phyloP scores from a whole-genome alignment of 345 rosid genomes.

The Capsella bursapastoris region DNA sequence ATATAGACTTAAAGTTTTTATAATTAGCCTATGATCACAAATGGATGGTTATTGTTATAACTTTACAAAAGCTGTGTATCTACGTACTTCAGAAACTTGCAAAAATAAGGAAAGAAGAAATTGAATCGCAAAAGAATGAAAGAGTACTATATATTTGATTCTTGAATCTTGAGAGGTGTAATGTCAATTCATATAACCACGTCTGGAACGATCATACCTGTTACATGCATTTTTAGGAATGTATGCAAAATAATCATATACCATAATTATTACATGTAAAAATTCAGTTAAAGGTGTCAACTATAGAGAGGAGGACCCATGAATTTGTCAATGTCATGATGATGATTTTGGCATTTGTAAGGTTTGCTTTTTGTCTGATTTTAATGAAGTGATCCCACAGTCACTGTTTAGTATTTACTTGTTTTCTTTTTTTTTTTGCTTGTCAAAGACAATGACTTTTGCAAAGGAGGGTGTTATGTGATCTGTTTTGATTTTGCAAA shows the following conservation, averaged over 20 bases:
- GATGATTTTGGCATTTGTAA: constrained; percentile 33
- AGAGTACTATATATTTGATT: not conserved
- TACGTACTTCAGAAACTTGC: constrained; percentile 9
- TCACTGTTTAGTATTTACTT: constrained; percentile 13
- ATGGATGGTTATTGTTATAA: constrained; percentile 20
- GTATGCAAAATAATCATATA: not conserved
- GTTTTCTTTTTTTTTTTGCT: not conserved
- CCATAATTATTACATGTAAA: constrained; percentile 2
- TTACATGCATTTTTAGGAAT: not conserved
- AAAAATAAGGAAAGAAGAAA: not conserved
- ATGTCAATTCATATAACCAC: constrained; percentile 19
- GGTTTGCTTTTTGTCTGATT: constrained; percentile 44
- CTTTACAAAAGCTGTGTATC: constrained; percentile 4
- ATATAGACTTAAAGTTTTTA: constrained; percentile 11
- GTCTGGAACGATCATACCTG: constrained; percentile 10
- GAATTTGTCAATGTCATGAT: constrained; percentile 35
- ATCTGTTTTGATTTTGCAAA: constrained; percentile 17
- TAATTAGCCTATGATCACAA: constrained; percentile 24
- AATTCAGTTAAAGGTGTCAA: constrained; percentile 24
- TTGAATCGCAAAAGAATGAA: not conserved
- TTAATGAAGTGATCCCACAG: constrained; percentile 44
- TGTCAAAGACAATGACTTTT: constrained; percentile 18
- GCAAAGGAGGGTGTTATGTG: not conserved
- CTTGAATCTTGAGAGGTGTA: constrained; percentile 22
- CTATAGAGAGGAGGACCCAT: constrained; percentile 11